phyloP scores from a whole-genome alignment of 495 filamentous ascomycete genomes.

The Daldinia vernicosa region DNA sequence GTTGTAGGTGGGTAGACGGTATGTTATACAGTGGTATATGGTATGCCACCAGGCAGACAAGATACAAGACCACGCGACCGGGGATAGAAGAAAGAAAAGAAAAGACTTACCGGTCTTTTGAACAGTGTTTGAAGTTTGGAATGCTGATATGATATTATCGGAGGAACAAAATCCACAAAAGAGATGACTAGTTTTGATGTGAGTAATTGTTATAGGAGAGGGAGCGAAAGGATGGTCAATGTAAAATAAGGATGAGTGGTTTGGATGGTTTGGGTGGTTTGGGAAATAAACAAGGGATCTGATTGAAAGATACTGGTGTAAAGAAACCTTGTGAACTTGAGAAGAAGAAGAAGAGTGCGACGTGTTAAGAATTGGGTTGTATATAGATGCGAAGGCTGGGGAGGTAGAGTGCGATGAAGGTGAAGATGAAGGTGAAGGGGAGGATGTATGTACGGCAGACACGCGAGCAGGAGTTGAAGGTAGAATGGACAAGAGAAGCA shows the following conservation, averaged over 20 bases:
- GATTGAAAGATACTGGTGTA: not conserved
- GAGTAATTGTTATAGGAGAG: not conserved
- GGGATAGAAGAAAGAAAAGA: not conserved
- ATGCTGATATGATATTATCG: not conserved
- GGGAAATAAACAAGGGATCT: not conserved
- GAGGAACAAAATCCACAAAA: not conserved
- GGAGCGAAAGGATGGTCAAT: not conserved
- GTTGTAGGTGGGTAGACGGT: not conserved
- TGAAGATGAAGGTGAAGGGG: not conserved
- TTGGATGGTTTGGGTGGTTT: not conserved
- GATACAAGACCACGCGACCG: not conserved
- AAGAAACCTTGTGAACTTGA: not conserved
- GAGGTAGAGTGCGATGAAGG: not conserved
- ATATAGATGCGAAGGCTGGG: not conserved
- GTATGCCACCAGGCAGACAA: not conserved
- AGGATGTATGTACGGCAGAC: not conserved
- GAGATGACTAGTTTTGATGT: not conserved
- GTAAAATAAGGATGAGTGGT: not conserved
- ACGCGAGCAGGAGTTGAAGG: not conserved
- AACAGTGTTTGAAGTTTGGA: not conserved
- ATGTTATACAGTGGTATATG: not conserved
- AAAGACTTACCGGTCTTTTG: not conserved
- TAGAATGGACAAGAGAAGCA: not conserved
- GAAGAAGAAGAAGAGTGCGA: not conserved
- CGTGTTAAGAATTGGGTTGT: not conserved